phyloP scores from a whole-genome alignment of 2,329 filamentous ascomycete species.

The Pseudocercospora macadamiae region DNA sequence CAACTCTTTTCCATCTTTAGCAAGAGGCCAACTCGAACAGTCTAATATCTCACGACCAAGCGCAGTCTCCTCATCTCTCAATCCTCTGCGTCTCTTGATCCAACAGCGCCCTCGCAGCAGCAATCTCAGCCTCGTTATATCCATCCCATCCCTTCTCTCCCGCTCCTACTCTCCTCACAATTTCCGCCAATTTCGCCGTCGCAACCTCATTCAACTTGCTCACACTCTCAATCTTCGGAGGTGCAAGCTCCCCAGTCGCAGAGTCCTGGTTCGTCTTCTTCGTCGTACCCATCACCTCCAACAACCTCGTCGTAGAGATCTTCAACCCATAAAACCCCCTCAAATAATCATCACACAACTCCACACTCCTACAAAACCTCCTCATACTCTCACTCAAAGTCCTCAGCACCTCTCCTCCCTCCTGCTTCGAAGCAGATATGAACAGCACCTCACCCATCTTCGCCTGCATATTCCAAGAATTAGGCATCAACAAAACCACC shows the following conservation, averaged over 20 bases:
- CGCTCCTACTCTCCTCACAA: conserved; percentile 65
- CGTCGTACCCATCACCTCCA: conserved; percentile 27
- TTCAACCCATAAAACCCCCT: conserved; percentile 92
- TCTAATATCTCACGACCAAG: too few relatives aligned
- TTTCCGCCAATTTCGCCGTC: conserved; percentile 74
- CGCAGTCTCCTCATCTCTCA: conserved; percentile 36
- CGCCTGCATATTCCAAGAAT: conserved; percentile 96
- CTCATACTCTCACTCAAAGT: conserved; percentile 74
- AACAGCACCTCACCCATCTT: conserved; percentile 81
- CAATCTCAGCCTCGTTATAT: conserved; percentile 71
- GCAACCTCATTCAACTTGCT: conserved; percentile 72
- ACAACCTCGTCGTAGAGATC: conserved; percentile 46
- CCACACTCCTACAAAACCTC: conserved; percentile 86
- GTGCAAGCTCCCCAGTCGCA: conserved; percentile 44
- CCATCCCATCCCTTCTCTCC: conserved; percentile 71
- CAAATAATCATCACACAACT: conserved; percentile 90
- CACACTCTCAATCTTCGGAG: conserved; percentile 62
- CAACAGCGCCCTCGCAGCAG: conserved; percentile 70
- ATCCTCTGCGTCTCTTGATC: conserved; percentile 52
- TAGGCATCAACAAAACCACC: conserved; percentile 80
- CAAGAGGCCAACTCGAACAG: too few relatives aligned
- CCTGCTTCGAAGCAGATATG: conserved; percentile 56
- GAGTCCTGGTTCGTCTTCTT: conserved; percentile 37
- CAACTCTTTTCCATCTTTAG: too few relatives aligned
- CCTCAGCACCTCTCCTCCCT: conserved; percentile 45